Evolutionary conservation across 768 basidiomycete species (phyloP).

Genomic region (Suillus variegatus): DNA sequence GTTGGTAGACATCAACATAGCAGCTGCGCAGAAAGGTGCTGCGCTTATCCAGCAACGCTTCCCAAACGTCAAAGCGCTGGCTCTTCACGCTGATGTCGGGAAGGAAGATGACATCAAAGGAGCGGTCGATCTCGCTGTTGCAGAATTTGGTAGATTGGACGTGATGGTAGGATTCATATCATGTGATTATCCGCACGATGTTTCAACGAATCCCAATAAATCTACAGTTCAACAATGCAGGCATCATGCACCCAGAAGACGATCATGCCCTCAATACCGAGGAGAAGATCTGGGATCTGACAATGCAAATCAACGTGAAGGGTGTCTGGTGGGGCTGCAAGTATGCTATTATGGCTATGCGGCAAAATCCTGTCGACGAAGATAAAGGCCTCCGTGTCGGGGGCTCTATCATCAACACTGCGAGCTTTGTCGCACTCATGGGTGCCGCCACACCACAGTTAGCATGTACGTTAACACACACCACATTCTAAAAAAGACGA

Average conservation of each 20-base stretch:
- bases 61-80: constrained; percentile 68
- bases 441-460: constrained; percentile 98
- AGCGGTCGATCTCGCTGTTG: constrained; percentile 76
- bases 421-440: constrained; percentile 93
- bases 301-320: constrained; percentile 94
- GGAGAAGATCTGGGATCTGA: constrained; percentile 94
- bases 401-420: constrained; percentile 96
- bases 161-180: constrained; percentile 65
- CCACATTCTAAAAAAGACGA: constrained; percentile 7
- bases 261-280: constrained; percentile 96
- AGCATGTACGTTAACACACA: constrained; percentile 69
- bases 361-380: constrained; percentile 82
- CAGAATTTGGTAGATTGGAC: constrained; percentile 91
- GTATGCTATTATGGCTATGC: constrained; percentile 96
- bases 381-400: constrained; percentile 77
- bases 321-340: constrained; percentile 99
- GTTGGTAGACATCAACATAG: constrained; percentile 83
- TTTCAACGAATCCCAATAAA: constrained; percentile 6
- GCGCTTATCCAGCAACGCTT: constrained; percentile 62
- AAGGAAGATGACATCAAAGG: constrained; percentile 86
- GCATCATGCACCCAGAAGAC: constrained; percentile 97
- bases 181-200: not conserved
- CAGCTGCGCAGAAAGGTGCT: constrained; percentile 68
- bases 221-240: constrained; percentile 89
- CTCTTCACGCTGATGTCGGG: constrained; percentile 82